Evolutionary conservation across 805 yeast species (phyloP), one percentile per base, ranked within the genome.

Genomic region (Candida yuanshanica): DNA sequence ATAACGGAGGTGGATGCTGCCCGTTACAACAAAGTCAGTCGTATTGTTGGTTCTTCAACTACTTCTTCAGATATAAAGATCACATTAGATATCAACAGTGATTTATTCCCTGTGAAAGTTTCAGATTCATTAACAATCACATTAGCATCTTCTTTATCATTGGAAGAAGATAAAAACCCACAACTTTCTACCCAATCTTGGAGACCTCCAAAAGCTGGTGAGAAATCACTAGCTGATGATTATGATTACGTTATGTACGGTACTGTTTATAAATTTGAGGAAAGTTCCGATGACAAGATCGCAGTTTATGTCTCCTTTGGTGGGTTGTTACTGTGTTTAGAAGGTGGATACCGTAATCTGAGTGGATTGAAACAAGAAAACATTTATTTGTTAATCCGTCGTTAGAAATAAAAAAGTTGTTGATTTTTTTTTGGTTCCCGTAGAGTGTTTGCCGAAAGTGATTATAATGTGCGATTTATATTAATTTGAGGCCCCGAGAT

Each of bases 211-310:
- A 84, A 76, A 63, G 75, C 84, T 11, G 85, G 82, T 44, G 96
- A 89, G 52, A 77, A 83, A 58, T 77, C 95, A 6, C 72, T 91
- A 55, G 96, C 96, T 51, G 97, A 91, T 62, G 98, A 93, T 59
- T 91, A 89, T 68, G 98, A 91, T 63, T 93, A 93, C 56, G 98
- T 93, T 50, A 91, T 93, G 98, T 81, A 90, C 62, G 99, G 99
- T 41, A 89, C 96, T 7, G 95, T 93, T 35, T 93, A 93, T 72
- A 90, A 91, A 63, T 93, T 93, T 59, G 96, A 91, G 62, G 99
- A 93, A 66, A 77, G 82, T 47, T 70, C 72, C 33, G 77, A 77
- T 49, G 77, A 73, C 47, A 67, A 69, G 51, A 68, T 70, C 65
- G 81, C 95, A 17, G 96, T 91, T 20, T 93, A 88, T 60, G 86